Conservation (phyloP, 768 basidiomycete species). For the Hygrocybe coccinea region DNA sequence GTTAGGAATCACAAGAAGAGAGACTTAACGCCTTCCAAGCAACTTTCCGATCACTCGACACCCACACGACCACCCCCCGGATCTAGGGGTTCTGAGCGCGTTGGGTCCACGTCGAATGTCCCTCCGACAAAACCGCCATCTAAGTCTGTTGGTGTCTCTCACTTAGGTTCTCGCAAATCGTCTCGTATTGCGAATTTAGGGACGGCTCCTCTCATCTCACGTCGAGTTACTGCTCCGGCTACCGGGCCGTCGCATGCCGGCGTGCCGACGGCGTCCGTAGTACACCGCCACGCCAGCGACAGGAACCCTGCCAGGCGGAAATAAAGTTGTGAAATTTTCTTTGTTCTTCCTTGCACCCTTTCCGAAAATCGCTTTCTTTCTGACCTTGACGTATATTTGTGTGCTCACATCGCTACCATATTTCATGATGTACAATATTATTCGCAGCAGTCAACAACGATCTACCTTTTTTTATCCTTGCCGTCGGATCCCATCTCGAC, state of each 20-base stretch:
- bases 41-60: background rate
- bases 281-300: conserved; percentile 1
- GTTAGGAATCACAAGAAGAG: background rate
- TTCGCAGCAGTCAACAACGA: too few species aligned
- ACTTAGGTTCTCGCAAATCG: background rate
- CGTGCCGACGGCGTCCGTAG: background rate
- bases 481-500: too few species aligned
- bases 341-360: background rate
- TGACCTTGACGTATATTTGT: too few species aligned
- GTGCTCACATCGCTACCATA: too few species aligned
- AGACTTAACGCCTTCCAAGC: background rate
- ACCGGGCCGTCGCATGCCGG: background rate
- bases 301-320: background rate
- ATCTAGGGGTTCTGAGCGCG: background rate
- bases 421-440: too few species aligned
- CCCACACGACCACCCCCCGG: background rate
- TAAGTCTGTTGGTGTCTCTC: background rate
- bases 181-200: background rate
- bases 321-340: background rate
- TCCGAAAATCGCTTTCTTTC: background rate
- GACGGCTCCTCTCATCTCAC: background rate
- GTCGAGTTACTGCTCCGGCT: background rate
- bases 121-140: background rate
- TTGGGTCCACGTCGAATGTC: background rate
- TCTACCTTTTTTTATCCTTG: too few species aligned